Evolutionary conservation across 75 land plant species (phyloP).

Genomic region (Ceratopteris richardii): DNA sequence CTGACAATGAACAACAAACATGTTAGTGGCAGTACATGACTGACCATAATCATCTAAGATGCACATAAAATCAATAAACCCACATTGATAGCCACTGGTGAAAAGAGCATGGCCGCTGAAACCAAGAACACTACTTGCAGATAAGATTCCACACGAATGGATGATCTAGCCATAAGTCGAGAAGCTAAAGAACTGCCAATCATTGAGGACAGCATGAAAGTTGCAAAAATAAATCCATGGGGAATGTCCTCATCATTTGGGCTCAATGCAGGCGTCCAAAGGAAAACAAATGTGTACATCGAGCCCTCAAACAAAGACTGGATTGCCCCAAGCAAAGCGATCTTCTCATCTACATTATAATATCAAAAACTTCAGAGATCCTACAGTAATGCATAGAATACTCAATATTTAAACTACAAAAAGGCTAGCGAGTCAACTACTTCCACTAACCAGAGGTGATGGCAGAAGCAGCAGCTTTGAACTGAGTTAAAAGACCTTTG

Average conservation of each 20-base stretch:
- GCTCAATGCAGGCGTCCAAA: constrained; percentile 96
- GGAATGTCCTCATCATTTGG: constrained; percentile 91
- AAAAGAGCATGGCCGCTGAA: constrained; percentile 57
- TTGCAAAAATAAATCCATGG: constrained; percentile 95
- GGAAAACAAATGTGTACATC: constrained; percentile 97
- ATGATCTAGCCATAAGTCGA: constrained; percentile 61
- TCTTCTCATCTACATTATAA: constrained; percentile 71
- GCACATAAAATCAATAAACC: constrained; percentile 11
- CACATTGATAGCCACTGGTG: constrained; percentile 74
- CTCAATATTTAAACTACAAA: too few species aligned
- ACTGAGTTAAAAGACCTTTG: constrained; percentile 75
- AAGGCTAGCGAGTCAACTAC: too few species aligned
- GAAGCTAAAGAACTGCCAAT: constrained; percentile 92
- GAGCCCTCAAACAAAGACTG: constrained; percentile 97
- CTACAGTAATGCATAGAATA: too few species aligned
- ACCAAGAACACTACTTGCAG: constrained; percentile 87
- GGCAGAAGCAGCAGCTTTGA: constrained; percentile 76
- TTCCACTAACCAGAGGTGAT: constrained; percentile 74
- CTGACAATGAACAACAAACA: constrained; percentile 22
- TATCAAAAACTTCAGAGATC: constrained; percentile 1
- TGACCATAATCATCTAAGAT: background rate
- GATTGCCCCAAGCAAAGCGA: constrained; percentile 91
- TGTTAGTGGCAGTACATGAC: constrained; percentile 9
- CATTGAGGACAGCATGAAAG: constrained; percentile 97
- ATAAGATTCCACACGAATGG: constrained; percentile 62